Evolutionary conservation across 2,329 filamentous ascomycete species (phyloP).

Genomic region (Nemania diffusa): DNA sequence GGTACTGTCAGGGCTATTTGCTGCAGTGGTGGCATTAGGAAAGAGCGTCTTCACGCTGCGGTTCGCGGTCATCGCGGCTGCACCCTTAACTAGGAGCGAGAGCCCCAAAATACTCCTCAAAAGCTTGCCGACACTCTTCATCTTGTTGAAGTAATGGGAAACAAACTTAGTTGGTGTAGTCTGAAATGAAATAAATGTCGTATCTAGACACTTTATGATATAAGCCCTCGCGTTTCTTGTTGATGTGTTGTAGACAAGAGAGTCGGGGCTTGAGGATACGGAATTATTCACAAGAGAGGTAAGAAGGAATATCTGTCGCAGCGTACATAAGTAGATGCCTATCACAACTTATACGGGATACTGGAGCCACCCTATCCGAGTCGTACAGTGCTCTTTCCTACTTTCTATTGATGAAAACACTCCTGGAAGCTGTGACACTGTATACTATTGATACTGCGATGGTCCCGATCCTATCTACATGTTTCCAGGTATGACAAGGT

Average conservation of each 20-base stretch:
- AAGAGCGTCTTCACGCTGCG: constrained; percentile 19
- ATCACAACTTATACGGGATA: too few relatives aligned
- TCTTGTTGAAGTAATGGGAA: background rate
- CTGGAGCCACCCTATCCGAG: too few relatives aligned
- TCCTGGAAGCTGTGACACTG: background rate
- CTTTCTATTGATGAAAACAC: background rate
- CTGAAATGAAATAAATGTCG: background rate
- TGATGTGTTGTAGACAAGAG: background rate
- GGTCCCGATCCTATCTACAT: background rate
- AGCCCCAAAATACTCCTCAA: constrained; percentile 20
- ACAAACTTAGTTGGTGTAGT: background rate
- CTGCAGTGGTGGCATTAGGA: constrained; percentile 32
- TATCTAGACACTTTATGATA: background rate
- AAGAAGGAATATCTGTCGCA: too few relatives aligned
- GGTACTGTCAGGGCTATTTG: background rate
- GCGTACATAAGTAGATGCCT: too few relatives aligned
- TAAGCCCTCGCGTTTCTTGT: background rate
- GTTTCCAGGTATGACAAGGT: too few relatives aligned
- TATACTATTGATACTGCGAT: too few relatives aligned
- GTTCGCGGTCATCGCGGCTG: constrained; percentile 21
- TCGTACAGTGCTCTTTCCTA: background rate
- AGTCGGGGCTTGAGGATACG: background rate
- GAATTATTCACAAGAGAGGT: background rate
- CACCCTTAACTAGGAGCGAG: constrained; percentile 11
- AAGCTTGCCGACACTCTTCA: constrained; percentile 24